A percentile compares a stretch with the other conserved stretches of the same genome.
These are phyloP conservation scores for Chlamydomonas incerta DNA, from an alignment of 139 green algal genomes.

Conservation along the genomic window DNA sequence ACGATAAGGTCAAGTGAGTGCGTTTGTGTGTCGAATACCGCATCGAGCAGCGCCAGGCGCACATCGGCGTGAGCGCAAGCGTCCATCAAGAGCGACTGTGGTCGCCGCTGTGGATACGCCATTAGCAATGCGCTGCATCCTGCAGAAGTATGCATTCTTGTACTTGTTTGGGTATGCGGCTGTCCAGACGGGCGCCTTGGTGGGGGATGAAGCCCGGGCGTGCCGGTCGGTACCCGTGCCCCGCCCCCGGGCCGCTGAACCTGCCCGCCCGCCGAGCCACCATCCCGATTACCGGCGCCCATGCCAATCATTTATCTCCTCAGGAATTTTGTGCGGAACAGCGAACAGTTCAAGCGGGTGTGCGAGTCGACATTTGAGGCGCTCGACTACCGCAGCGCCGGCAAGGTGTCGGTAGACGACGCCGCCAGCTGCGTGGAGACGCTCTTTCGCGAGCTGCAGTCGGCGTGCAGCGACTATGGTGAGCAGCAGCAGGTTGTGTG, in stretches of 20 bases:
- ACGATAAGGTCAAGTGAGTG: conserved; percentile 34
- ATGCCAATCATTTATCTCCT: neutral
- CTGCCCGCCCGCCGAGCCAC: neutral
- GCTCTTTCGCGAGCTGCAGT: conserved; percentile 6
- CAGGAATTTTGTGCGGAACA: conserved; percentile 41
- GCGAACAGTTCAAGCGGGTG: conserved; percentile 32
- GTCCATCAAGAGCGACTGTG: no score
- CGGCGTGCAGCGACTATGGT: conserved; percentile 30
- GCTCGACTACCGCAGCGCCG: neutral
- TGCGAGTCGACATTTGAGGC: conserved; percentile 6
- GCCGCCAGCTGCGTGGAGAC: conserved; percentile 3
- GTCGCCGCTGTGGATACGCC: no score
- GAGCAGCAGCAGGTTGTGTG: no score
- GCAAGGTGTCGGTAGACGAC: neutral
- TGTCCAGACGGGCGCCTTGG: no score
- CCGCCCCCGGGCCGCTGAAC: no score
- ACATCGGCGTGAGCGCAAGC: neutral
- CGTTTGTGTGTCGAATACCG: neutral
- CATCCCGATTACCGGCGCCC: neutral
- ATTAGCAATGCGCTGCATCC: no score
- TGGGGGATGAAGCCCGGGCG: no score
- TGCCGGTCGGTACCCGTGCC: no score
- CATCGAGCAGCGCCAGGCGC: neutral
- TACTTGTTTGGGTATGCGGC: no score
- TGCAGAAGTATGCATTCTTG: no score